phyloP scores from a whole-genome alignment of 495 filamentous ascomycete species.

The Polyplosphaeria fusca region DNA sequence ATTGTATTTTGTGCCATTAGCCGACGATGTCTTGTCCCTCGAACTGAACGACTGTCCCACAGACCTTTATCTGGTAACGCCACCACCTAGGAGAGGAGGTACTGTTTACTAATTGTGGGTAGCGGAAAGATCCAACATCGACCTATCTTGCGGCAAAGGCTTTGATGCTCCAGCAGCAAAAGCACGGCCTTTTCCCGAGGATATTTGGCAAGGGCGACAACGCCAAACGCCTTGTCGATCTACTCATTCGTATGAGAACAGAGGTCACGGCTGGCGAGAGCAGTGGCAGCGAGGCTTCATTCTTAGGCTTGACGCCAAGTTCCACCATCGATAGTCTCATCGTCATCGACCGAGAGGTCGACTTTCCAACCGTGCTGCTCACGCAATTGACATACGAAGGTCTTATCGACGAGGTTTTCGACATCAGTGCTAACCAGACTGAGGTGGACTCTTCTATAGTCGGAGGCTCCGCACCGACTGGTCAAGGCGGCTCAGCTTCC shows the following conservation, averaged over 20 bases:
- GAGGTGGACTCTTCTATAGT: conserved; percentile 92
- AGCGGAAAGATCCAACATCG: conserved; percentile 86
- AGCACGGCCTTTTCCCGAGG: conserved; percentile 88
- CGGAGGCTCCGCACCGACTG: conserved; percentile 59
- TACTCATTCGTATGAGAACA: conserved; percentile 88
- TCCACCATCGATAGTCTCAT: conserved; percentile 82
- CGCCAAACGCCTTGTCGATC: conserved; percentile 80
- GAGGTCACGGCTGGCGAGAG: conserved; percentile 82
- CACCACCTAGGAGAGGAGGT: not conserved
- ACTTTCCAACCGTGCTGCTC: conserved; percentile 84
- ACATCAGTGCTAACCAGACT: conserved; percentile 80
- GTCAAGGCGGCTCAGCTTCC: conserved; percentile 52
- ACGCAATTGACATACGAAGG: conserved; percentile 98
- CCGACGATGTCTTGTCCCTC: conserved; percentile 84
- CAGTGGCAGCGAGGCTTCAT: conserved; percentile 53
- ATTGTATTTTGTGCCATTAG: conserved; percentile 84
- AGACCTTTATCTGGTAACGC: conserved; percentile 80
- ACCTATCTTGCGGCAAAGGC: conserved; percentile 84
- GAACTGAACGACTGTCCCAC: conserved; percentile 83
- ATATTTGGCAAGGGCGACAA: conserved; percentile 97
- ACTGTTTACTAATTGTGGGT: conserved; percentile 28
- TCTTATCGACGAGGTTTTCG: conserved; percentile 89
- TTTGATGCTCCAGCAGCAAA: conserved; percentile 91
- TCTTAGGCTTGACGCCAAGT: conserved; percentile 78
- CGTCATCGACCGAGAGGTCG: conserved; percentile 91